These are phyloP conservation scores for Geotrichum histeridarum DNA, from an alignment of 1,139 yeast species.

Conservation along the genomic window DNA sequence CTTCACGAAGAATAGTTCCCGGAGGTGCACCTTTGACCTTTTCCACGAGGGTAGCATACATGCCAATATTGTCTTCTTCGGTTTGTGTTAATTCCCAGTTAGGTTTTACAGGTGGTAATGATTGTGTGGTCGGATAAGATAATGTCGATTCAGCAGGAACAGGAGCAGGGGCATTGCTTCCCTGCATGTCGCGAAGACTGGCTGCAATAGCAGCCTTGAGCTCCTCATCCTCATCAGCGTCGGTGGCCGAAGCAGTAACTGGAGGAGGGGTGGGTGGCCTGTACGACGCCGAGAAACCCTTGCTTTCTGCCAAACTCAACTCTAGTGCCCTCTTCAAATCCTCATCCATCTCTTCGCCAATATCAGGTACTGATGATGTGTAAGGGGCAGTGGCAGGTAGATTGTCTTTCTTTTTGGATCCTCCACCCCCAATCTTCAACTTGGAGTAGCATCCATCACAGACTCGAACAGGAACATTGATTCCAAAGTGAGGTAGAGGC, in stretches of 20 bases:
- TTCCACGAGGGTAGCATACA: slow-evolving; percentile 64
- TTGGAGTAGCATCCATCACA: slow-evolving; percentile 84
- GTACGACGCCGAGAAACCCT: slow-evolving; percentile 21
- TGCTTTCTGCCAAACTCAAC: slow-evolving; percentile 61
- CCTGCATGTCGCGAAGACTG: slow-evolving; percentile 67
- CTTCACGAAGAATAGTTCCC: slow-evolving; percentile 56
- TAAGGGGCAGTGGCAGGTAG: slow-evolving; percentile 41
- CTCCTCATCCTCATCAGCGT: slow-evolving; percentile 77
- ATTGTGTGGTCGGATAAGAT: slow-evolving; percentile 23
- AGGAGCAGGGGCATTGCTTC: slow-evolving; percentile 5
- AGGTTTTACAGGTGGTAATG: slow-evolving; percentile 17
- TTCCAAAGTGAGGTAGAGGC: slow-evolving; percentile 79
- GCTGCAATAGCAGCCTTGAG: slow-evolving; percentile 96
- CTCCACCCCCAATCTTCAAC: slow-evolving; percentile 42
- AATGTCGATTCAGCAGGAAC: slow-evolving; percentile 23
- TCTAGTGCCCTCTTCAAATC: slow-evolving; percentile 75
- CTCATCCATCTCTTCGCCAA: slow-evolving; percentile 58
- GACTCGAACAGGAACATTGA: slow-evolving; percentile 82
- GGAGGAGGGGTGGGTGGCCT: slow-evolving; percentile 21
- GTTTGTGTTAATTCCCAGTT: slow-evolving; percentile 45
- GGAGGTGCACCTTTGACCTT: slow-evolving; percentile 48
- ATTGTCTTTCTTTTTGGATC: slow-evolving; percentile 78
- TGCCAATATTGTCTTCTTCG: slow-evolving; percentile 64
- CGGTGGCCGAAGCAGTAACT: neutral
- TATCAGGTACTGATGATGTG: slow-evolving; percentile 2